Evolutionary conservation across 2,329 filamentous ascomycete genomes (phyloP).

Genomic region (Penicillium griseofulvum): DNA sequence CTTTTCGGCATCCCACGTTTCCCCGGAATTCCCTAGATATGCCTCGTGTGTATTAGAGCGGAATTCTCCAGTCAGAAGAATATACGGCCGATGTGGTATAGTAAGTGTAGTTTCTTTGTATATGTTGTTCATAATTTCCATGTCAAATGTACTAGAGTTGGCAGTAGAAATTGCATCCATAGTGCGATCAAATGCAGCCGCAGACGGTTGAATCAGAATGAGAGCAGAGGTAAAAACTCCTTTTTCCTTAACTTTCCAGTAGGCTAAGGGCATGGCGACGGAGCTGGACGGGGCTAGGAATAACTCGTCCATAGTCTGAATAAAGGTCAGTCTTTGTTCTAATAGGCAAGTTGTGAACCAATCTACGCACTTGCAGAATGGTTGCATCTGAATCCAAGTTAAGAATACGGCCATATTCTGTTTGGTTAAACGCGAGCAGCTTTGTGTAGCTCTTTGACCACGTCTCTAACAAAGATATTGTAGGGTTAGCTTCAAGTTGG

Average conservation of each 20-base stretch:
- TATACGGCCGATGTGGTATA: background rate
- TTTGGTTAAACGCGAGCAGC: background rate
- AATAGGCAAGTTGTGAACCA: background rate
- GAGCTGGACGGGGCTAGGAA: background rate
- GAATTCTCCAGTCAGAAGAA: background rate
- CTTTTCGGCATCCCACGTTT: conserved; percentile 54
- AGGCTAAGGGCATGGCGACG: background rate
- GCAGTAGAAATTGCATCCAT: background rate
- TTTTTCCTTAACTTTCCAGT: background rate
- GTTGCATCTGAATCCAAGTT: conserved; percentile 1
- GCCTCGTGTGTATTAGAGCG: background rate
- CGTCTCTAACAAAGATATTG: background rate
- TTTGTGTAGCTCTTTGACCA: background rate
- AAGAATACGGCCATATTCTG: background rate
- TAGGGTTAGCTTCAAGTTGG: background rate
- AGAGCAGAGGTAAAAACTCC: background rate
- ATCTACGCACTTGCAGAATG: conserved; percentile 1
- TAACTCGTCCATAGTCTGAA: background rate
- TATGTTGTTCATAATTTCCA: background rate
- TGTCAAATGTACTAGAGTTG: background rate
- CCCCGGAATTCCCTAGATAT: conserved; percentile 50
- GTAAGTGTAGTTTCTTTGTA: background rate
- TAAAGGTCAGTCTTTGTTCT: background rate
- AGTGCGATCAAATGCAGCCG: background rate
- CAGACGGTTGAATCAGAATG: background rate